Percentiles rank a stretch among this genome's conserved stretches.
Conservation (phyloP, 805 yeast genomes). For the Saccharomycopsis amapae region DNA sequence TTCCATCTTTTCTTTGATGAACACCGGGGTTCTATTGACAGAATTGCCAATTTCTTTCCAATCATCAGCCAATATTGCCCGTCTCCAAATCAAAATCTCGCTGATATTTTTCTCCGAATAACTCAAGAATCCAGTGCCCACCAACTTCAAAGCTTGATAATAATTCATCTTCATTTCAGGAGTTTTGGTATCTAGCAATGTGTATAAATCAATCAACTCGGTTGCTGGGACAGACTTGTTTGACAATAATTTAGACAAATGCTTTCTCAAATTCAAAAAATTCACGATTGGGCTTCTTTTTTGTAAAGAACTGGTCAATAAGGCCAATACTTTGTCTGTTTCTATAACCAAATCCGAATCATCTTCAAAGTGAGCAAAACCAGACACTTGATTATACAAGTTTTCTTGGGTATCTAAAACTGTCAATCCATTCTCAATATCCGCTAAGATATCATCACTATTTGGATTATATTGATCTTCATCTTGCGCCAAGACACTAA, state of each 20-base stretch:
- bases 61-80: conserved; percentile 48
- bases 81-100: conserved; percentile 46
- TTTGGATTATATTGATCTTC: conserved; percentile 20
- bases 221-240: conserved; percentile 35
- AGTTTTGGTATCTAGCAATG: conserved; percentile 35
- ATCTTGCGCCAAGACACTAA: conserved; percentile 45
- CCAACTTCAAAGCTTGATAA: conserved; percentile 43
- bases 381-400: conserved; percentile 26
- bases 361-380: background rate
- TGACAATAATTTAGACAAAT: conserved; percentile 29
- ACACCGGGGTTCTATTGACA: conserved; percentile 36
- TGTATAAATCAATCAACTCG: conserved; percentile 47
- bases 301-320: conserved; percentile 25
- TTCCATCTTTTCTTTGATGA: conserved; percentile 32
- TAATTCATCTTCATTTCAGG: conserved; percentile 28
- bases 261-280: conserved; percentile 20
- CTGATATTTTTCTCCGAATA: conserved; percentile 29
- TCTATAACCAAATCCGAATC: background rate
- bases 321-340: conserved; percentile 24
- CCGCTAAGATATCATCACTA: conserved; percentile 29
- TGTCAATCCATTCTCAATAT: conserved; percentile 45
- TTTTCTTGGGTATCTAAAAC: conserved; percentile 43
- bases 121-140: conserved; percentile 32
- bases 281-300: conserved; percentile 20
- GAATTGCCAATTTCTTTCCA: conserved; percentile 37